Base-by-base conservation (phyloP, 2,329 filamentous ascomycete genomes). In the Cadophora gregata region DNA sequence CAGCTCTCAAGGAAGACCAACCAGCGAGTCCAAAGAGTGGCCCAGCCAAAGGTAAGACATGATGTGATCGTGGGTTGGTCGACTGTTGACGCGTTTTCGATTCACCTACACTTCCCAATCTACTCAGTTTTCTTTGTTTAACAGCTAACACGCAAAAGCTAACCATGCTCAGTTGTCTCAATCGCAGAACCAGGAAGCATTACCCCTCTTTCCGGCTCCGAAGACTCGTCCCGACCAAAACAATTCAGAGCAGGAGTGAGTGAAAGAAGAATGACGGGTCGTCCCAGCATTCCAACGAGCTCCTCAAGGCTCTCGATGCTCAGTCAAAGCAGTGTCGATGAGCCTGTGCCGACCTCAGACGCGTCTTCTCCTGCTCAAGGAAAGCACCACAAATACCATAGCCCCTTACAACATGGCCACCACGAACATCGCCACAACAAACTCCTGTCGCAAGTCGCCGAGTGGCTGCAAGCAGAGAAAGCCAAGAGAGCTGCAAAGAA, bases 381-480 rank as follows among this genome's bases (percentile, higher is more conserved):
- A 8, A 69, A 71, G 63, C 58, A 66, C 12, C 66, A 64, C 16
- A 59, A 29, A 73, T 78, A 50, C 66, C 59, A 63, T 25, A 42
- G 61, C 38, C 55, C 33, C 1, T 48, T 59, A 47, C 58, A 47
- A 24, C 77, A 69, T 63, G 58, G 50, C 33, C 71, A 74, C 47
- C 68, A 74, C 65, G 76, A 75, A 21, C 72, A 76, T 62, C 77
- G 78, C 27, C 74, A 75, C 50, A 73, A 88, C 71, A 86, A 83
- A 70, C 79, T 96, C 8, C 80, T 96, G 31, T 84, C 88, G 24
- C 92, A 96, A 75, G 88, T 97, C 16, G 85, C 87, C 29, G 88
- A 92, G 71, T 98, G 95, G 95, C 81, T 97, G 47, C 88, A 94
- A 72, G 86, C 90, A 59, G 93, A 97, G 79, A 91, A 90, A 75